Percentiles rank a stretch among this genome's conserved stretches.
phyloP scores from a whole-genome alignment of 208 protist genomes.

The Trichomonas vaginalis region DNA sequence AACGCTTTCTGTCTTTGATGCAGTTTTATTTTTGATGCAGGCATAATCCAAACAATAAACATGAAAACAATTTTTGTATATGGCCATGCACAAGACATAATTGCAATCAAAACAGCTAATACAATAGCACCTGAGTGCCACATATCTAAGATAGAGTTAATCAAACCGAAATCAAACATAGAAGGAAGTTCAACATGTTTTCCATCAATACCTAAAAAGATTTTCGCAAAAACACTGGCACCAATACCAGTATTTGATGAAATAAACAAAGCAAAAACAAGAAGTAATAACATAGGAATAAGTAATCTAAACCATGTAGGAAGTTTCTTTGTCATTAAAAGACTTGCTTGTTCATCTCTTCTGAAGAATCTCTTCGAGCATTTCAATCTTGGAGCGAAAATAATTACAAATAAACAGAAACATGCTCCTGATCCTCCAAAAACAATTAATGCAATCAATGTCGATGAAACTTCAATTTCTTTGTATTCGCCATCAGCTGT shows the following conservation, averaged over 20 bases:
- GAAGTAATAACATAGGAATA: not conserved
- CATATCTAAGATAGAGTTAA: conserved; percentile 56
- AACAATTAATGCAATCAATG: not conserved
- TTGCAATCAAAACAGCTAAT: conserved; percentile 58
- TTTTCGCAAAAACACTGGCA: not conserved
- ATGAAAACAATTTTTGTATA: conserved; percentile 65
- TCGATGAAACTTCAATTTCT: not conserved
- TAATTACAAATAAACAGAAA: not conserved
- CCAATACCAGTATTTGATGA: not conserved
- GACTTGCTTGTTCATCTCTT: not conserved
- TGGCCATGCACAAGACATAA: conserved; percentile 72
- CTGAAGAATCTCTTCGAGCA: not conserved
- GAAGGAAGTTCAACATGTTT: conserved; percentile 14
- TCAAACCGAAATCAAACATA: conserved; percentile 59
- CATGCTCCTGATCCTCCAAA: not conserved
- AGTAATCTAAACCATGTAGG: not conserved
- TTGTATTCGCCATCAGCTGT: not conserved
- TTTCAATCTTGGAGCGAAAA: not conserved
- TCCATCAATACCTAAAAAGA: not conserved
- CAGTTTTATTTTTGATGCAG: conserved; percentile 45
- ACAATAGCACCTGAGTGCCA: conserved; percentile 55
- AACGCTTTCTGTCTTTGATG: conserved; percentile 41
- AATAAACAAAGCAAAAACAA: not conserved
- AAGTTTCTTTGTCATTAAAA: not conserved
- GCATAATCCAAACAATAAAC: conserved; percentile 45